phyloP scores from a whole-genome alignment of 352 stramenopile species.

The Peronospora tabacina region DNA sequence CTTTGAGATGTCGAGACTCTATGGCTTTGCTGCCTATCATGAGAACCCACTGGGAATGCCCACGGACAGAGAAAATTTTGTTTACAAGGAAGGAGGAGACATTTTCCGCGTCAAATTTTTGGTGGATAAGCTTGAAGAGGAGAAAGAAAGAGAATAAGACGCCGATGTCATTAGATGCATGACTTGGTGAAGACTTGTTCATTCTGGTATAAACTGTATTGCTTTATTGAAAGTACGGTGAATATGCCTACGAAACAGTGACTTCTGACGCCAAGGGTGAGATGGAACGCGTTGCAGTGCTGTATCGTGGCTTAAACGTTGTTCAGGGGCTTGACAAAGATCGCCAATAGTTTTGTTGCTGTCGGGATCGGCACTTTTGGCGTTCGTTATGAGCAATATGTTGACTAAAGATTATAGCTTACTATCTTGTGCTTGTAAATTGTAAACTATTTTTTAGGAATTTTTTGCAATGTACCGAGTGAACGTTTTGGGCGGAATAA shows the following conservation, averaged over 20 bases:
- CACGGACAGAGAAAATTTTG: slow-evolving; percentile 69
- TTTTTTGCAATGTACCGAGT: no score
- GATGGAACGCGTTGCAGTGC: slow-evolving; percentile 69
- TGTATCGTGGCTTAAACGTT: slow-evolving; percentile 81
- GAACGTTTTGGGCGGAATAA: no score
- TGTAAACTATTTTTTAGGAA: no score
- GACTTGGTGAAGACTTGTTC: slow-evolving; percentile 5
- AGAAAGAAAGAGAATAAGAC: background rate
- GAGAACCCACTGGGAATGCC: slow-evolving; percentile 57
- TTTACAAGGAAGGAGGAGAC: slow-evolving; percentile 51
- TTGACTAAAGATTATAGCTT: no score
- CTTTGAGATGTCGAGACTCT: slow-evolving; percentile 48
- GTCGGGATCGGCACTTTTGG: slow-evolving; percentile 52
- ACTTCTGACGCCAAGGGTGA: slow-evolving; percentile 71
- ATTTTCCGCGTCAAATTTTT: slow-evolving; percentile 62
- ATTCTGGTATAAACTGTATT: slow-evolving; percentile 10
- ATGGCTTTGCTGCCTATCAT: slow-evolving; percentile 31
- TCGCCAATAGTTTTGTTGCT: slow-evolving; percentile 47
- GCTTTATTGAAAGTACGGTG: slow-evolving; percentile 15
- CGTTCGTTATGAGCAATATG: no score
- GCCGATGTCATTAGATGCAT: slow-evolving; percentile 3
- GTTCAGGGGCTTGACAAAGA: slow-evolving; percentile 57
- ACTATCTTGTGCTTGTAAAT: no score
- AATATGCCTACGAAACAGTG: slow-evolving; percentile 1
- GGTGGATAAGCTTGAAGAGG: slow-evolving; percentile 17